Evolutionary conservation across 2,329 filamentous ascomycete species (phyloP).

Genomic region (Fusarium coicis): DNA sequence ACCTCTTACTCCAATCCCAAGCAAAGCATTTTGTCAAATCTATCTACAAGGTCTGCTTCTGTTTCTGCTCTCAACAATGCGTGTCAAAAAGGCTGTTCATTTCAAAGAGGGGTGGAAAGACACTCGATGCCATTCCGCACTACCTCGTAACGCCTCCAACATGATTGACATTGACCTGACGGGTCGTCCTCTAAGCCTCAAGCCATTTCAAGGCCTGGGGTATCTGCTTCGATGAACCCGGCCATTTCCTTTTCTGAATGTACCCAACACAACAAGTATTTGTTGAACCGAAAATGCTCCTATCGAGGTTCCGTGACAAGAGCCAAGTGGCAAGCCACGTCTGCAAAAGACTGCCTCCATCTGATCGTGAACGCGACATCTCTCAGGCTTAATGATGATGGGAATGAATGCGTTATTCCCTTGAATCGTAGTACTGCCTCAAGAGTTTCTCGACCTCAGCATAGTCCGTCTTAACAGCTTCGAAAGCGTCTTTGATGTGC

Average conservation of each 20-base stretch:
- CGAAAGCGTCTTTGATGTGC: constrained; percentile 76
- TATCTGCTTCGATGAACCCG: constrained; percentile 37
- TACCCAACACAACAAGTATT: constrained; percentile 25
- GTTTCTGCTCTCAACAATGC: neutral
- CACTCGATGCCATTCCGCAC: neutral
- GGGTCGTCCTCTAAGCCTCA: constrained; percentile 30
- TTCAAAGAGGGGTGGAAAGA: constrained; percentile 25
- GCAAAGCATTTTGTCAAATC: constrained; percentile 17
- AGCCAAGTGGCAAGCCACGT: neutral
- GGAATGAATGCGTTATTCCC: constrained; percentile 21
- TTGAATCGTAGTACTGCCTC: constrained; percentile 68
- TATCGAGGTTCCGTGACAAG: neutral
- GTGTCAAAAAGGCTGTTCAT: constrained; percentile 33
- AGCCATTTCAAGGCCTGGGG: constrained; percentile 28
- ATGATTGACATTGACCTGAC: constrained; percentile 19
- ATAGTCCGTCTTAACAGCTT: constrained; percentile 80
- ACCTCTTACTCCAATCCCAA: constrained; percentile 12
- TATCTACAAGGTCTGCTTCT: constrained; percentile 22
- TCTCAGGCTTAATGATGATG: constrained; percentile 15
- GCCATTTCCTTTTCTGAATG: constrained; percentile 24
- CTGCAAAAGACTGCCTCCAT: constrained; percentile 15
- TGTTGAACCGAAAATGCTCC: constrained; percentile 12
- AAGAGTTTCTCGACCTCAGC: constrained; percentile 76
- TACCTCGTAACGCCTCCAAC: constrained; percentile 13
- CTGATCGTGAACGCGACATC: neutral